Evolutionary conservation across 2,329 filamentous ascomycete species (phyloP), one percentile per base, ranked within the genome.

Genomic region (Colletotrichum gigasporum): DNA sequence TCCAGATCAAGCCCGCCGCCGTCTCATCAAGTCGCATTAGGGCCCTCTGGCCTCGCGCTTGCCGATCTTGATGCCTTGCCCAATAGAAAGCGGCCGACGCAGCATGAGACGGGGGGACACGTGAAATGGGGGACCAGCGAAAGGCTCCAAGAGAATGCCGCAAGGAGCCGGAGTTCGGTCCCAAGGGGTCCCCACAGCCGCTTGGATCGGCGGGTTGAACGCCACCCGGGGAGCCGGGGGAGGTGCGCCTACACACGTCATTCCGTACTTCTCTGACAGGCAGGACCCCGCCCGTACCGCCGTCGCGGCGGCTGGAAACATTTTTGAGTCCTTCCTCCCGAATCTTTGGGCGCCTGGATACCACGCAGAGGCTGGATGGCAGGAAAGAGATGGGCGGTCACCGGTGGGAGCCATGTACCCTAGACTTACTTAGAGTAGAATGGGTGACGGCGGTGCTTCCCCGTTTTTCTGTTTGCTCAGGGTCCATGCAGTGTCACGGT

Each of bases 21-120:
- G 18, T 56, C 14, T 39, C 41, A 28, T 30, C 41, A 61, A 16
- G 56, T 26, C 9, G 32, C 34, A 47, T 47, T 34, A 12, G 18
- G 48, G 18, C 34, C 20, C 32, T 60, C 12, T 10, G 41, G 34
- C 26, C 16, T 28, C 14, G 41, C 20, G 11, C 10, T 34, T 20
- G 62, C 18, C 26, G 56, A 64, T 64, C 62, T 61, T 62, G 48
- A 44, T 62, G 28, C 56, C 48, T 64, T 35, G 42, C 7, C 56
- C 62, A 64, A 64, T 64, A 12, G 28, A 5, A 32, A 18, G 8
- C 14, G 4, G 5, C 1, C 5, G 6, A 34, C 28, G 11, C 16
- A 32, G 16, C 56, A 50, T 62, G 57, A 39, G 42, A 35, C 30
- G 28, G 18, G 9, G 44, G 32, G 18, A 61, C 56, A 55, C 48